These are phyloP conservation scores for Sisymbrium altissimum DNA, from an alignment of 345 rosid species.

Conservation along the genomic window DNA sequence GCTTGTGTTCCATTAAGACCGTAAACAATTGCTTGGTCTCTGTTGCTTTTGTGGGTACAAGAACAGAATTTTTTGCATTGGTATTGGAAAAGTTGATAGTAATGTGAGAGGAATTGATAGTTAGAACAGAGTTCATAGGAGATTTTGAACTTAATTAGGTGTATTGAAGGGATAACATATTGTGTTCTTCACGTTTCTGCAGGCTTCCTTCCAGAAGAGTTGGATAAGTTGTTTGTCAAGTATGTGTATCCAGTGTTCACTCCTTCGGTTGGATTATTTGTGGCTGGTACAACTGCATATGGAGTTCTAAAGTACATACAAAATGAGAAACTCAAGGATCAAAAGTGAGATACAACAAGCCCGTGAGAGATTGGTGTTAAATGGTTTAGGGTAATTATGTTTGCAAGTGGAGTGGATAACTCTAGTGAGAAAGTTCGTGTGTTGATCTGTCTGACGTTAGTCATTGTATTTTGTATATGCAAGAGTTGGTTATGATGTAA, in stretches of 20 bases:
- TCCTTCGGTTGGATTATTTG: slow-evolving; percentile 66
- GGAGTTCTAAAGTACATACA: slow-evolving; percentile 80
- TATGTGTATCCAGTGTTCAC: slow-evolving; percentile 82
- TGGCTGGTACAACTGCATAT: slow-evolving; percentile 60
- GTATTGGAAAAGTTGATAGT: too few species aligned
- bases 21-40: neutral
- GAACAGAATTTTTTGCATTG: too few species aligned
- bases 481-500: slow-evolving; percentile 13
- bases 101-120: too few species aligned
- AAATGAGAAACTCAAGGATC: slow-evolving; percentile 63
- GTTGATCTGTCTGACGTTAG: neutral
- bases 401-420: neutral
- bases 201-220: slow-evolving; percentile 84
- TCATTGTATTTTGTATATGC: slow-evolving; percentile 17
- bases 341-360: slow-evolving; percentile 38
- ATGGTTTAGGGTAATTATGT: neutral
- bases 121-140: neutral
- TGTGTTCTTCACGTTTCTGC: slow-evolving; percentile 33
- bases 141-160: neutral
- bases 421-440: neutral
- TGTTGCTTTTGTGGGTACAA: neutral
- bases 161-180: neutral
- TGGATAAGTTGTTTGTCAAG: slow-evolving; percentile 80
- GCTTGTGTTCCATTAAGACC: neutral
- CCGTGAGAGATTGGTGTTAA: neutral